phyloP scores from a whole-genome alignment of 2,329 filamentous ascomycete genomes.

The Claviceps maximensis region DNA sequence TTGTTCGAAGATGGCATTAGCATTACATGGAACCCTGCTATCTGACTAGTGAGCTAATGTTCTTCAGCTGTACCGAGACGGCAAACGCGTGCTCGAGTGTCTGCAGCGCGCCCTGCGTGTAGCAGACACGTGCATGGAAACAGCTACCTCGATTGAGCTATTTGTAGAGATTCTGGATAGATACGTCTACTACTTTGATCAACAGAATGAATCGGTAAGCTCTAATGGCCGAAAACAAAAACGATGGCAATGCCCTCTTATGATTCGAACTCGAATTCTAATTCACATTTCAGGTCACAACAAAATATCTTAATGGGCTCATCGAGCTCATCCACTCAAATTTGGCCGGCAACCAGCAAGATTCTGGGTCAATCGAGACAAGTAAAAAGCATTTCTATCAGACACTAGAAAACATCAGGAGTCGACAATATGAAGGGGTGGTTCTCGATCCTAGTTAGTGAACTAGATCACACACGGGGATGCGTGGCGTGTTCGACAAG shows the following conservation, averaged over 20 bases:
- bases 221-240: neutral
- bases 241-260: neutral
- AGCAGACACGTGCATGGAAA: slow-evolving; percentile 98
- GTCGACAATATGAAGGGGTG: slow-evolving; percentile 85
- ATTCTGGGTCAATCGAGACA: slow-evolving; percentile 70
- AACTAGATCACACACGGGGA: neutral
- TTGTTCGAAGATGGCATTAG: neutral
- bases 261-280: slow-evolving; percentile 7
- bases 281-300: slow-evolving; percentile 50
- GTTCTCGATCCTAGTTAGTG: slow-evolving; percentile 48
- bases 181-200: slow-evolving; percentile 99
- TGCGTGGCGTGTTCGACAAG: slow-evolving; percentile 1
- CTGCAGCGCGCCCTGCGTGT: slow-evolving; percentile 89
- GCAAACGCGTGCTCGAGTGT: slow-evolving; percentile 92
- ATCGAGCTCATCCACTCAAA: slow-evolving; percentile 98
- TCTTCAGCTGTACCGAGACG: slow-evolving; percentile 81
- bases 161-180: slow-evolving; percentile 98
- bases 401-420: slow-evolving; percentile 85
- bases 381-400: slow-evolving; percentile 90
- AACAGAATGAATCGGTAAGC: slow-evolving; percentile 84
- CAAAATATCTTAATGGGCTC: slow-evolving; percentile 92
- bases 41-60: slow-evolving; percentile 9
- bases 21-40: neutral
- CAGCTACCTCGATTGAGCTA: slow-evolving; percentile 87
- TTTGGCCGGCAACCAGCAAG: slow-evolving; percentile 69